Percentiles rank a stretch among this genome's conserved stretches.
Evolutionary conservation across 371 early-diverging fungal genomes (phyloP).

Genomic region (Blakeslea trispora): DNA sequence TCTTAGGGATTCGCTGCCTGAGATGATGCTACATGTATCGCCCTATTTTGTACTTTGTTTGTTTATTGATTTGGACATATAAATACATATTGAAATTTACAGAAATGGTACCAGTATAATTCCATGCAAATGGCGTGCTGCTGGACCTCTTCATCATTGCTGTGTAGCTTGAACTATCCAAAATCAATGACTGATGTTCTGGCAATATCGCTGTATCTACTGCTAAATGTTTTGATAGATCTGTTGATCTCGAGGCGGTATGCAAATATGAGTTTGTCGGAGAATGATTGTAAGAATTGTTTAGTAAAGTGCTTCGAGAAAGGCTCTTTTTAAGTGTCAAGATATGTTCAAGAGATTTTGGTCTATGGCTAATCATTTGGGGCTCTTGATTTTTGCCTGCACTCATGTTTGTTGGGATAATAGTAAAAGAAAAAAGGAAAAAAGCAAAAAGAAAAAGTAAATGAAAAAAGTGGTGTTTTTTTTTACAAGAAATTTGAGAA

Average conservation of each 20-base stretch:
- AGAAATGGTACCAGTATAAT: slow-evolving; percentile 1
- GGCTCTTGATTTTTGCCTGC: not conserved
- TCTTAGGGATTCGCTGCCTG: slow-evolving; percentile 25
- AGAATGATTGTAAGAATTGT: slow-evolving; percentile 6
- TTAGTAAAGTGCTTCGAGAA: slow-evolving; percentile 12
- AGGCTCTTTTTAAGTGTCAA: slow-evolving; percentile 12
- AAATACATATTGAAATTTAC: not conserved
- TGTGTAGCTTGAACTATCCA: not conserved
- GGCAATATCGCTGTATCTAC: slow-evolving; percentile 24
- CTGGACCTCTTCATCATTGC: slow-evolving; percentile 6
- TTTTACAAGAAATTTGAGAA: too few relatives aligned
- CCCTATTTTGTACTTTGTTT: slow-evolving; percentile 8
- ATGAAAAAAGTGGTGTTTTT: too few relatives aligned
- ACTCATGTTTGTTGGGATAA: too few relatives aligned
- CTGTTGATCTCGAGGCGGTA: not conserved
- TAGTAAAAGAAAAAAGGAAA: too few relatives aligned
- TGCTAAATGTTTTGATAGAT: slow-evolving; percentile 5
- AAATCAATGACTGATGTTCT: slow-evolving; percentile 14
- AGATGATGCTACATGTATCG: slow-evolving; percentile 19
- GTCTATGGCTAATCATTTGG: too few relatives aligned
- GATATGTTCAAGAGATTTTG: too few relatives aligned
- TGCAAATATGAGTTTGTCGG: slow-evolving; percentile 3
- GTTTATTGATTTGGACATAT: slow-evolving; percentile 5
- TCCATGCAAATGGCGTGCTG: slow-evolving; percentile 4
- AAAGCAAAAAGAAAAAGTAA: too few relatives aligned